phyloP scores from a whole-genome alignment of 192 early-diverging fungal species.

The Rhizophagus clarus region DNA sequence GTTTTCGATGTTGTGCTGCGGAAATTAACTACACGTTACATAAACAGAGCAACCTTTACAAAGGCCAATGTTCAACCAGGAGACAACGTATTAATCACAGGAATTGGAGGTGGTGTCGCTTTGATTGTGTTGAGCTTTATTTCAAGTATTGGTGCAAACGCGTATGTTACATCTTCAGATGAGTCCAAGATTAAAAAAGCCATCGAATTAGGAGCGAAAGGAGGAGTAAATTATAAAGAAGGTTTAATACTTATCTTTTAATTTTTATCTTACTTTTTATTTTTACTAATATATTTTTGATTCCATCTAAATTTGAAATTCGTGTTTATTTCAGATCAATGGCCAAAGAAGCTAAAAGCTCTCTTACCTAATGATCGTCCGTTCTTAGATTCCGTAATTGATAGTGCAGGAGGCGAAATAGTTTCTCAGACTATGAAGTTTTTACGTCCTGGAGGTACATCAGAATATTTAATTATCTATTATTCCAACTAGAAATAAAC shows the following conservation, averaged over 20 bases:
- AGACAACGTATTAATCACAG: constrained; percentile 64
- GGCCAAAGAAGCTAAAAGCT: constrained; percentile 47
- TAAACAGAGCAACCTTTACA: constrained; percentile 63
- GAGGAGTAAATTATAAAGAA: constrained; percentile 71
- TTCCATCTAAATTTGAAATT: not conserved
- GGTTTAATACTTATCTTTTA: constrained; percentile 32
- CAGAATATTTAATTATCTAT: constrained; percentile 44
- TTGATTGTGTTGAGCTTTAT: constrained; percentile 67
- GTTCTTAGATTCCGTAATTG: constrained; percentile 58
- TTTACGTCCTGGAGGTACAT: constrained; percentile 53
- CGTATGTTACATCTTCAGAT: constrained; percentile 69
- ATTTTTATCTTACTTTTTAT: not conserved
- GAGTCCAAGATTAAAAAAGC: constrained; percentile 65
- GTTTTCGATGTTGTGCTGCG: too few species aligned
- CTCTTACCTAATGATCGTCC: constrained; percentile 34
- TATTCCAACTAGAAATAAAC: not conserved
- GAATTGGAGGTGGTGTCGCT: constrained; percentile 79
- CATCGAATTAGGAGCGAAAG: constrained; percentile 61
- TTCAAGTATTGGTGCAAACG: constrained; percentile 66
- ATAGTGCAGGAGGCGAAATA: constrained; percentile 65
- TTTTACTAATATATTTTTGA: not conserved
- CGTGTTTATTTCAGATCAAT: constrained; percentile 40
- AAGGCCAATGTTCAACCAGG: constrained; percentile 56
- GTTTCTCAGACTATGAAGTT: constrained; percentile 44
- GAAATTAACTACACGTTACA: too few species aligned